Base-by-base conservation (phyloP, 129 eudicot species). In the Sambucus nigra region DNA sequence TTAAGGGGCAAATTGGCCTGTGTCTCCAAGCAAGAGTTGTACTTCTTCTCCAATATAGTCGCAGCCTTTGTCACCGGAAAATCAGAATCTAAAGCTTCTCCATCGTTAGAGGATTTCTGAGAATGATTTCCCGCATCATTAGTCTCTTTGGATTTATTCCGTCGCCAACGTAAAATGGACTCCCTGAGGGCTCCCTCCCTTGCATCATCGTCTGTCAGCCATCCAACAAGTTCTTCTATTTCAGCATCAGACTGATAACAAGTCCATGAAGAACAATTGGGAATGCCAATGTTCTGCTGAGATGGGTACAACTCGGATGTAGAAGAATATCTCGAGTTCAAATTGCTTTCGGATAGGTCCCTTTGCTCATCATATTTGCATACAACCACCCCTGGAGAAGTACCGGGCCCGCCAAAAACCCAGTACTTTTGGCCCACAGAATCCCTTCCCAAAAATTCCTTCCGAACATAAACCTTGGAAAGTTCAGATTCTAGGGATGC, bases 401-500 rank as follows among this genome's bases (percentile, higher is more conserved):
- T 53, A 32, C 73, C 76, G 3, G 75, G 74, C 42, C 59, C 58
- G 63, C 69, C 57, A 61, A 78, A 71, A 29, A 44, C 73, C 99
- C 96, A 92, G 62, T 92, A 92, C 48, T 77, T 61, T 51, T 91
- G 69, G 47, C 96, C 99, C 47, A 59, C 59, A 57, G 78, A 70
- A 73, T 92, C 99, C 60, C 79, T 63, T 15, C 99, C 99, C 65
- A 92, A 58, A 73, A 54, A 73, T 58, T 92, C 87, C 78, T 77
- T 80, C 33, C 96, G 77, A 32, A 80, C 60, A 70, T 86, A 68
- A 12, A 80, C 74, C 47, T 73, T 83, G 15, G 61, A 61, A 55
- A 80, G 74, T 65, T 80, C 82, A n/a, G 56, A 55, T 23, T 92
- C 96, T 41, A 69, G 59, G 46, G 51, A 63, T 26, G 76, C 69